These are phyloP conservation scores for Zygnema circumcarinatum DNA, from an alignment of 139 green algal genomes.

Conservation along the genomic window DNA sequence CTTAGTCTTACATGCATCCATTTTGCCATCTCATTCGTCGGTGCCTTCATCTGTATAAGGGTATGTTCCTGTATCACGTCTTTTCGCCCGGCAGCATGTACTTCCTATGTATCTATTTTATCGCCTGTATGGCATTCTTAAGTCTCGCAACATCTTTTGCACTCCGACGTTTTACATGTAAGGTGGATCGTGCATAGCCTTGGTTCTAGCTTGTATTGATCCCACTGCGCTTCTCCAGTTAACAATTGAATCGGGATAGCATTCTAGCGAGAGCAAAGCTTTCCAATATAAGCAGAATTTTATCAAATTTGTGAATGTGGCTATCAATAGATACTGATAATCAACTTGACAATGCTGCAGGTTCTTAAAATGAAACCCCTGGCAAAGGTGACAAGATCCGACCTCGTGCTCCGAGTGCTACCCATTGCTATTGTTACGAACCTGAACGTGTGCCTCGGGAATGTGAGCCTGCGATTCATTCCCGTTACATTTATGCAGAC, in stretches of 20 bases:
- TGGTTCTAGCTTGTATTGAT: not conserved
- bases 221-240: not conserved
- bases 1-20: conserved; percentile 61
- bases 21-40: conserved; percentile 60
- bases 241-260: not conserved
- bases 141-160: conserved; percentile 2
- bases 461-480: conserved; percentile 82
- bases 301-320: not conserved
- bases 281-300: not conserved
- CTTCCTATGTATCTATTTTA: no score
- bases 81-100: no score
- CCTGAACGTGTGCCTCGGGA: conserved; percentile 86
- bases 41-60: conserved; percentile 38
- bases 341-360: no score
- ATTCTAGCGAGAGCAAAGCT: not conserved
- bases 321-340: no score
- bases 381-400: conserved; percentile 25
- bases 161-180: not conserved
- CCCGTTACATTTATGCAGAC: conserved; percentile 94
- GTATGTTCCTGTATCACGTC: conserved; percentile 1
- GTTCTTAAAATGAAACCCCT: conserved; percentile 35
- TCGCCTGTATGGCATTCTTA: no score
- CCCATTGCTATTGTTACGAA: conserved; percentile 84
- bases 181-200: not conserved
- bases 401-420: conserved; percentile 63